Evolutionary conservation across 2,329 filamentous ascomycete genomes (phyloP).

Genomic region (Tolypocladium endophyticum): DNA sequence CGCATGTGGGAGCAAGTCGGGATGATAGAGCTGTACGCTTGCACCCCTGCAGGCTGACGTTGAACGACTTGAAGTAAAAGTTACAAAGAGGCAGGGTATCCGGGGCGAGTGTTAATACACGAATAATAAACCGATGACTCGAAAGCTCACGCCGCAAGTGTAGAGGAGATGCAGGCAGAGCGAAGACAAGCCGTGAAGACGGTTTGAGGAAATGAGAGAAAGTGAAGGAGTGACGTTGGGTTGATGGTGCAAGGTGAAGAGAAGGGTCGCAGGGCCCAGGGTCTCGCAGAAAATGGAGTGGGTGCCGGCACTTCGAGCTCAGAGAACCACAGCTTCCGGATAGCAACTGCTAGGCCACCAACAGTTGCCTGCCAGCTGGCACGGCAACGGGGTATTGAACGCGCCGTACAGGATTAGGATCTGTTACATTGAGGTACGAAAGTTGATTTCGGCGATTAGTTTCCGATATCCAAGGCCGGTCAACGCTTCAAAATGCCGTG

Average conservation of each 20-base stretch:
- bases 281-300: not conserved
- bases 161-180: not conserved
- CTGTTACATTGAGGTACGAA: too few species aligned
- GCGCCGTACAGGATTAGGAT: not conserved
- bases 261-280: not conserved
- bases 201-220: not conserved
- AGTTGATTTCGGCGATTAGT: not conserved
- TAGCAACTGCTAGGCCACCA: not conserved
- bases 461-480: not conserved
- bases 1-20: not conserved
- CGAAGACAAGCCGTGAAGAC: not conserved
- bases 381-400: not conserved
- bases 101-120: not conserved
- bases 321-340: not conserved
- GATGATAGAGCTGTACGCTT: not conserved
- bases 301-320: not conserved
- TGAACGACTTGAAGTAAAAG: too few species aligned
- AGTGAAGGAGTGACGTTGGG: not conserved
- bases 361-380: not conserved
- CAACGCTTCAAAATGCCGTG: not conserved
- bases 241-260: not conserved
- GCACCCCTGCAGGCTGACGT: too few species aligned
- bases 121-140: not conserved
- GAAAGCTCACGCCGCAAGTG: not conserved
- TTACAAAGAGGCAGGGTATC: not conserved